A percentile compares a stretch with the other conserved stretches of the same genome.
These are phyloP conservation scores for Cyamopsis tetragonoloba DNA, from an alignment of 306 rosid species.

Conservation along the genomic window DNA sequence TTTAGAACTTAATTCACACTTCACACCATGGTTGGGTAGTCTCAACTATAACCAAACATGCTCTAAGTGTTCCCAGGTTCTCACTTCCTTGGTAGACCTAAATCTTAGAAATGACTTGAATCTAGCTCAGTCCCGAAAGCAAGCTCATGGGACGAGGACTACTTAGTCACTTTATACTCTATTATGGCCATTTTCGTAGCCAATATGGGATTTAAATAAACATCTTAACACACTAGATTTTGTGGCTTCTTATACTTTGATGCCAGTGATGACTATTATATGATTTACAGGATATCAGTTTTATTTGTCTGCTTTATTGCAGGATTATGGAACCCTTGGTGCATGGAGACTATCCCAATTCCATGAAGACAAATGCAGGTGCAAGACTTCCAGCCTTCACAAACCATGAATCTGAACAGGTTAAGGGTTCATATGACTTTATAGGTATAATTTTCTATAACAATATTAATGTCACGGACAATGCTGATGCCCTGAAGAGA, in stretches of 20 bases:
- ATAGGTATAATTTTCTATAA: slow-evolving; percentile 45
- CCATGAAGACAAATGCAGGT: slow-evolving; percentile 51
- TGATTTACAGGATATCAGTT: neutral
- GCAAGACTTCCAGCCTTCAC: slow-evolving; percentile 55
- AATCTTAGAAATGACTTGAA: no score
- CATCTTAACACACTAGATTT: no score
- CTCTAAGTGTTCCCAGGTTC: no score
- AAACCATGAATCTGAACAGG: slow-evolving; percentile 34
- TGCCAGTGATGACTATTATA: neutral
- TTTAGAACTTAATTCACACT: no score
- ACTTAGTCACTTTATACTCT: no score
- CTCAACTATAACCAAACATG: no score
- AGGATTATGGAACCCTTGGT: slow-evolving; percentile 67
- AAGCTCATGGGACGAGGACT: no score
- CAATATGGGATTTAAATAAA: no score
- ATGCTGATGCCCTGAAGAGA: slow-evolving; percentile 22
- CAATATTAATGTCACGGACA: slow-evolving; percentile 27
- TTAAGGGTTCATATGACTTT: slow-evolving; percentile 59
- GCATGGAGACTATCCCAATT: slow-evolving; percentile 56
- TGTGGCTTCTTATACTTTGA: neutral
- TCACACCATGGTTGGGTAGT: no score
- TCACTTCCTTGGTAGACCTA: no score
- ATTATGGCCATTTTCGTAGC: no score
- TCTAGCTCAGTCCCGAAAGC: no score
- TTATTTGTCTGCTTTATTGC: neutral